Evolutionary conservation across 306 rosid genomes (phyloP).

Genomic region (Vigna reflexopilosa): DNA sequence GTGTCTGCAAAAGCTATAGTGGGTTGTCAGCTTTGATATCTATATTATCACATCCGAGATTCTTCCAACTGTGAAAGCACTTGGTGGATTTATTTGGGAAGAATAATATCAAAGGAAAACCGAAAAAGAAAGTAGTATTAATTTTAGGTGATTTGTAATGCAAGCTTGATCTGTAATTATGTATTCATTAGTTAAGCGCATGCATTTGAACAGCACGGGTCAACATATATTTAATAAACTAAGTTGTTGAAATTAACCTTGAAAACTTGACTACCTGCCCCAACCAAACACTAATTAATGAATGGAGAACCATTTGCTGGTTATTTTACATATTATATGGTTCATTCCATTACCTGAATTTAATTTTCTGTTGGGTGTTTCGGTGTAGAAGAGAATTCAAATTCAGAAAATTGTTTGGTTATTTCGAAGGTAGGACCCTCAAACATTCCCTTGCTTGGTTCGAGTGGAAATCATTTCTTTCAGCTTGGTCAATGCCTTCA

Average conservation of each 20-base stretch:
- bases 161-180: not conserved
- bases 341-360: slow-evolving; percentile 44
- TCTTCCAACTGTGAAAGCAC: slow-evolving; percentile 50
- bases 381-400: slow-evolving; percentile 31
- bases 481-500: slow-evolving; percentile 54
- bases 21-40: slow-evolving; percentile 46
- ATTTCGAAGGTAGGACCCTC: slow-evolving; percentile 49
- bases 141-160: slow-evolving; percentile 20
- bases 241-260: not conserved
- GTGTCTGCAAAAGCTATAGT: slow-evolving; percentile 24
- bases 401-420: slow-evolving; percentile 10
- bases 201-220: not conserved
- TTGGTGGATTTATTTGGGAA: slow-evolving; percentile 34
- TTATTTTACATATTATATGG: slow-evolving; percentile 23
- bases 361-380: not conserved
- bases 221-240: slow-evolving; percentile 3
- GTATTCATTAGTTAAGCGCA: not conserved
- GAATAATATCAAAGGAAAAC: slow-evolving; percentile 23
- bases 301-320: slow-evolving; percentile 44
- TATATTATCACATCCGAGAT: slow-evolving; percentile 35
- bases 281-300: slow-evolving; percentile 57
- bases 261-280: slow-evolving; percentile 61
- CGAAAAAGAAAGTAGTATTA: slow-evolving; percentile 9
- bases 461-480: slow-evolving; percentile 49
- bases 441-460: slow-evolving; percentile 54